phyloP scores from a whole-genome alignment of 148 eudicot species.

The Fallopia convolvulus region DNA sequence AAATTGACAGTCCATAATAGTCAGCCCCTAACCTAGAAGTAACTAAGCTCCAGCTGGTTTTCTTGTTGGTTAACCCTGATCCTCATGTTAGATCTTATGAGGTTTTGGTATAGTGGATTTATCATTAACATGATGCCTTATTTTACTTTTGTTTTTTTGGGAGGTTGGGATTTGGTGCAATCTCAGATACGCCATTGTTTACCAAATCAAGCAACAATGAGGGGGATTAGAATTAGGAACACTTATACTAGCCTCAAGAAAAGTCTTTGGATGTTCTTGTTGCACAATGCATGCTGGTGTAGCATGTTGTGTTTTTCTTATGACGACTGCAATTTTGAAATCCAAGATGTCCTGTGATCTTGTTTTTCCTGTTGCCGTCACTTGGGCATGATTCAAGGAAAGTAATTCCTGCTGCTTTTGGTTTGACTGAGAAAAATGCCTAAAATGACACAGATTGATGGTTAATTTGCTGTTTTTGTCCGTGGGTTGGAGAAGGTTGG shows the following conservation, averaged over 20 bases:
- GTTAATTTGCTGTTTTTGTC: neutral
- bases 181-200: neutral
- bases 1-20: conserved; percentile 1
- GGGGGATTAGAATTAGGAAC: neutral
- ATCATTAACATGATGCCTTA: neutral
- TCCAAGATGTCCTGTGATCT: neutral
- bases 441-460: neutral
- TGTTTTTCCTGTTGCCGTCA: neutral
- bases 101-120: neutral
- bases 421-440: neutral
- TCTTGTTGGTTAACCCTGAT: neutral
- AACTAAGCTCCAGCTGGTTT: neutral
- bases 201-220: neutral
- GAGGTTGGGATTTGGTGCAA: neutral
- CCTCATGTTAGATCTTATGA: neutral
- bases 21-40: neutral
- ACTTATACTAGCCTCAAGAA: neutral
- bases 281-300: neutral
- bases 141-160: neutral
- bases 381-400: neutral
- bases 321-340: neutral
- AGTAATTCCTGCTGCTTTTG: neutral
- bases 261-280: conserved; percentile 4
- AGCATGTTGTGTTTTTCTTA: neutral
- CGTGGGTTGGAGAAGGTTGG: neutral